phyloP scores from a whole-genome alignment of 768 basidiomycete species.

The Hemileccinum rubropunctum region DNA sequence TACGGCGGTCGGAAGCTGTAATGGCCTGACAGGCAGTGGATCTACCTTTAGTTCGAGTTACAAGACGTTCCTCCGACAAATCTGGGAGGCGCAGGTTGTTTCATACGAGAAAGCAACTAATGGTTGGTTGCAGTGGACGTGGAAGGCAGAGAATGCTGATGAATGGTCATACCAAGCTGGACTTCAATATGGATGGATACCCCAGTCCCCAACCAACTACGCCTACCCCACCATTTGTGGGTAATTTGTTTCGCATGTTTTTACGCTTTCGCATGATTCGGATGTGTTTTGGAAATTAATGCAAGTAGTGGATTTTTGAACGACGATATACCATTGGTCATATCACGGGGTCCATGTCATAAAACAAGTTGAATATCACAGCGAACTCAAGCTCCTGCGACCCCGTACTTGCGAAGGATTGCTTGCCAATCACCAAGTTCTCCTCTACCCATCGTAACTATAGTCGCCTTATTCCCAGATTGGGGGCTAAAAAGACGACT shows the following conservation, averaged over 20 bases:
- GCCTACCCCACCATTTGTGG: constrained; percentile 63
- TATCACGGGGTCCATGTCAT: not conserved
- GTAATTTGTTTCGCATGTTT: constrained; percentile 12
- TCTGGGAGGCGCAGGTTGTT: constrained; percentile 82
- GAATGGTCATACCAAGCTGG: constrained; percentile 92
- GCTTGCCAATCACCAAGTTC: constrained; percentile 67
- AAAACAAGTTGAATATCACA: not conserved
- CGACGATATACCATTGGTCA: not conserved
- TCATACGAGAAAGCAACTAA: constrained; percentile 60
- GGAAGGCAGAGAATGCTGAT: constrained; percentile 80
- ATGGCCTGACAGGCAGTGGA: constrained; percentile 68
- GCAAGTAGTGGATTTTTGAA: not conserved
- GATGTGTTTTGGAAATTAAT: not conserved
- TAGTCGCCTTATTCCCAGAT: constrained; percentile 64
- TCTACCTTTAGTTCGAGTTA: constrained; percentile 71
- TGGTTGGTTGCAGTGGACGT: constrained; percentile 83
- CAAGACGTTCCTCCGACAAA: constrained; percentile 78
- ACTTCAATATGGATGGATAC: constrained; percentile 81
- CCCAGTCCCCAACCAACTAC: constrained; percentile 48
- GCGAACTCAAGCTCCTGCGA: constrained; percentile 36
- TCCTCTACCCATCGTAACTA: constrained; percentile 82
- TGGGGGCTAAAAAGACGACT: constrained; percentile 67
- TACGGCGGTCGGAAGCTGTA: constrained; percentile 68
- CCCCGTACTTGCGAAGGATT: constrained; percentile 67
- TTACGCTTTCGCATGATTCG: not conserved